Evolutionary conservation across 192 early-diverging fungal species (phyloP), one percentile per base, ranked within the genome.

Genomic region (Coemansia sp.): DNA sequence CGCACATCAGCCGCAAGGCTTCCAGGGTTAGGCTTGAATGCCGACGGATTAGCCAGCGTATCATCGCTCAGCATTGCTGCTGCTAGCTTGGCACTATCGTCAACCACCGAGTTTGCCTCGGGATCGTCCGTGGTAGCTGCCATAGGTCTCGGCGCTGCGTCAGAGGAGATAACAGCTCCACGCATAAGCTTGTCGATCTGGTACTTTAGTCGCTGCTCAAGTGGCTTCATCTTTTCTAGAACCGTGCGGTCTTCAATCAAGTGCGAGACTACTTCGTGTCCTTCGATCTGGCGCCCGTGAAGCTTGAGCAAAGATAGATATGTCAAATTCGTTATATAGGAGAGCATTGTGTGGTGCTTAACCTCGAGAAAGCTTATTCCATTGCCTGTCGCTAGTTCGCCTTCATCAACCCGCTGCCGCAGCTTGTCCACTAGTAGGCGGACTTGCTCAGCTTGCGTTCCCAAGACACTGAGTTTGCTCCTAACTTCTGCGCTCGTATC

Each of bases 131-230:
- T 84, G 5, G 75, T 75, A 22, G 29, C 62, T 67, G 76, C 24
- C 53, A n/a, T 18, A 5, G 68, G 49, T n/a, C 38, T 36, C 11
- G 36, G 20, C 36, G 12, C 61, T 1, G 64, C 55, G 40, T 85
- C 76, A 27, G 81, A 64, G 16, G 82, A 85, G 16, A 90, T 73
- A 8, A 87, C 80, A 5, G 93, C 88, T 15, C 85, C 78, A 46
- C 89, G 86, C 36, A 97, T 87, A 27, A 99, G 86, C 81, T 98
- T 97, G 78, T 97, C 95, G 71, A 98, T 95, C 85, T 97, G 97
- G 85, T 97, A 98, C 81, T 95, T 95, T 57, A 99, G 87, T 68
- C 95, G 92, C 62, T 88, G 89, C 85, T 99, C 97, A 27, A 99
- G 79, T 0, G 97, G 97, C 72, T 92, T 92, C 75, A 95, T 94